Conservation (phyloP, 139 green algal species). For the Chlamydomonas sp. region DNA sequence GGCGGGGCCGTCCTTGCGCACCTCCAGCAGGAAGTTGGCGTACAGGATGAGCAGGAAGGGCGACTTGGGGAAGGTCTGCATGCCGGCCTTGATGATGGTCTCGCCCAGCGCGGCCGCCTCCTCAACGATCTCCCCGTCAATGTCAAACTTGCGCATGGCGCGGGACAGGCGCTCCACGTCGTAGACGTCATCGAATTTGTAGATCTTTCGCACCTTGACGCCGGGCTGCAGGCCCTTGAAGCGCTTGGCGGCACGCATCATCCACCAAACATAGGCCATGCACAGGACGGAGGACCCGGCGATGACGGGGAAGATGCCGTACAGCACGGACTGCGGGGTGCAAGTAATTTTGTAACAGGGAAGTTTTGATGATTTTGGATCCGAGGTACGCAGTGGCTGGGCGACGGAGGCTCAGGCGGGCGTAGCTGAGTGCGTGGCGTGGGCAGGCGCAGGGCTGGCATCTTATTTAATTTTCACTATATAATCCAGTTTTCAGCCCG, state of each 20-base stretch:
- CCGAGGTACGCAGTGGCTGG: no score
- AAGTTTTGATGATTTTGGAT: no score
- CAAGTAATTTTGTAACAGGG: no score
- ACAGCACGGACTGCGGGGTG: constrained; percentile 44
- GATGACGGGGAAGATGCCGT: constrained; percentile 34
- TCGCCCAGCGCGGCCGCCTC: constrained; percentile 31
- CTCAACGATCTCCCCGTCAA: constrained; percentile 12
- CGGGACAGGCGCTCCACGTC: constrained; percentile 33
- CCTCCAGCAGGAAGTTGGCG: constrained; percentile 52
- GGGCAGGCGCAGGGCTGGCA: no score
- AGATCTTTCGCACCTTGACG: constrained; percentile 26
- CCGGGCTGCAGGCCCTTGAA: constrained; percentile 16
- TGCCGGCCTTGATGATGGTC: constrained; percentile 43
- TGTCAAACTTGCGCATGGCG: constrained; percentile 44
- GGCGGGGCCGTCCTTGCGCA: constrained; percentile 45
- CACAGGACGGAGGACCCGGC: background rate
- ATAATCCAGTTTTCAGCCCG: no score
- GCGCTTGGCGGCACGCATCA: constrained; percentile 1
- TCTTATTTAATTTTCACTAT: no score
- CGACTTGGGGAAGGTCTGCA: no score
- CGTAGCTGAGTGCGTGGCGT: no score
- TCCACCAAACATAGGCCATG: constrained; percentile 11
- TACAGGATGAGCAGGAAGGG: no score
- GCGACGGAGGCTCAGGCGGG: no score
- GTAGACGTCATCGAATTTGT: constrained; percentile 31